These are phyloP conservation scores for Limonium bicolor DNA, from an alignment of 148 eudicot genomes.

Conservation along the genomic window DNA sequence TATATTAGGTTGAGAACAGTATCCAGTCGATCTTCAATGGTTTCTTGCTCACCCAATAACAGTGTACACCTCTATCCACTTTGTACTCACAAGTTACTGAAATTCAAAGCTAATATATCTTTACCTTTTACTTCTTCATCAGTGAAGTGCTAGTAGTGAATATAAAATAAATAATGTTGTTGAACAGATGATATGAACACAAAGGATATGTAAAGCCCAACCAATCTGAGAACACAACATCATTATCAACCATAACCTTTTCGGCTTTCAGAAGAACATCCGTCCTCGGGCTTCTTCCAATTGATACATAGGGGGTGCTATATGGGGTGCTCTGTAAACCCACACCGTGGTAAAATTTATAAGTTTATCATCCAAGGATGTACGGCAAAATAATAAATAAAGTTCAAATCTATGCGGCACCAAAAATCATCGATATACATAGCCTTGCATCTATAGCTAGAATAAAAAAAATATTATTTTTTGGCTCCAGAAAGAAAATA, in stretches of 20 bases:
- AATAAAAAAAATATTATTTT: too few species aligned
- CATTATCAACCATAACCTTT: constrained; percentile 46
- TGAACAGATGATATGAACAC: too few species aligned
- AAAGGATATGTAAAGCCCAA: constrained; percentile 94
- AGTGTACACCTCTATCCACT: constrained; percentile 80
- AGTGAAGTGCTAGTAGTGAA: not conserved
- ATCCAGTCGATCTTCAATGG: constrained; percentile 61
- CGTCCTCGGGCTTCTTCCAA: constrained; percentile 72
- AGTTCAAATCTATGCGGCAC: too few species aligned
- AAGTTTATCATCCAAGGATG: too few species aligned
- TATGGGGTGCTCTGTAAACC: constrained; percentile 4
- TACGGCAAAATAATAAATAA: too few species aligned
- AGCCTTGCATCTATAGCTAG: too few species aligned
- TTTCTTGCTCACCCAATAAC: constrained; percentile 70
- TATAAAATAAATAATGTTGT: not conserved
- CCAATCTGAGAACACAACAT: constrained; percentile 67
- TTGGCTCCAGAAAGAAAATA: too few species aligned
- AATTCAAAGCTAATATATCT: too few species aligned
- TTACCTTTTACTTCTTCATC: not conserved
- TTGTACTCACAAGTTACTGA: constrained; percentile 37
- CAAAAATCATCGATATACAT: too few species aligned
- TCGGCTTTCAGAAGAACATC: constrained; percentile 73
- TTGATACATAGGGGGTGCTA: constrained; percentile 62
- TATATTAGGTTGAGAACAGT: constrained; percentile 82
- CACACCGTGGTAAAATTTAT: too few species aligned